These are phyloP conservation scores for Colletotrichum tropicale DNA, from an alignment of 2,329 filamentous ascomycete species.

Conservation along the genomic window DNA sequence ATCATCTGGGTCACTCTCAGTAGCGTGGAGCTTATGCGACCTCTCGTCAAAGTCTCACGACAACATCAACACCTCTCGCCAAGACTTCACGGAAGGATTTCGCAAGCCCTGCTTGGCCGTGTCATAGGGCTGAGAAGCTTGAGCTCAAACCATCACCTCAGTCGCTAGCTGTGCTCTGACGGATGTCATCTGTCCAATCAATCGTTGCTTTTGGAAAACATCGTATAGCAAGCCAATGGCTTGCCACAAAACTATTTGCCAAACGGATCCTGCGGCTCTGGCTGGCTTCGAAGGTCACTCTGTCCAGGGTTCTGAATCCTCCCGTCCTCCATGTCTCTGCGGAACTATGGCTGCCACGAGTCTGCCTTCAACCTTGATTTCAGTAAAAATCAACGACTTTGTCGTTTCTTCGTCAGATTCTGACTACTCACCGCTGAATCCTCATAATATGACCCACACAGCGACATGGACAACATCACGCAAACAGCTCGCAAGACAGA, in stretches of 20 bases:
- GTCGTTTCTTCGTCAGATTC: neutral
- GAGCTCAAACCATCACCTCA: neutral
- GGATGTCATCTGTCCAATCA: neutral
- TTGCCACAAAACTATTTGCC: neutral
- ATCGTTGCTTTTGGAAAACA: neutral
- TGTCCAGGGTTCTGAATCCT: neutral
- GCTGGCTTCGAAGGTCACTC: neutral
- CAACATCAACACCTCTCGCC: neutral
- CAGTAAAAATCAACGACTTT: neutral
- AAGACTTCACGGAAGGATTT: neutral
- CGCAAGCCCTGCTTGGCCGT: neutral
- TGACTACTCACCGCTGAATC: neutral
- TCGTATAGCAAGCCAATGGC: slow-evolving; percentile 15
- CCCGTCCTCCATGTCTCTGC: neutral
- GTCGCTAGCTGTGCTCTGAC: neutral
- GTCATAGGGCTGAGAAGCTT: slow-evolving; percentile 11
- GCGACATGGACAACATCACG: neutral
- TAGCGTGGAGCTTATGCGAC: neutral
- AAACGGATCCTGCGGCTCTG: slow-evolving; percentile 8
- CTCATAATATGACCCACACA: neutral
- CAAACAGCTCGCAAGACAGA: neutral
- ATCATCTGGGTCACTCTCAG: neutral
- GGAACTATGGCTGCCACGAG: neutral
- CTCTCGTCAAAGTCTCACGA: neutral
- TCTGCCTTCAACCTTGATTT: neutral